Evolutionary conservation across 345 rosid genomes (phyloP), one percentile per base, ranked within the genome.

Genomic region (Hypericum perforatum): DNA sequence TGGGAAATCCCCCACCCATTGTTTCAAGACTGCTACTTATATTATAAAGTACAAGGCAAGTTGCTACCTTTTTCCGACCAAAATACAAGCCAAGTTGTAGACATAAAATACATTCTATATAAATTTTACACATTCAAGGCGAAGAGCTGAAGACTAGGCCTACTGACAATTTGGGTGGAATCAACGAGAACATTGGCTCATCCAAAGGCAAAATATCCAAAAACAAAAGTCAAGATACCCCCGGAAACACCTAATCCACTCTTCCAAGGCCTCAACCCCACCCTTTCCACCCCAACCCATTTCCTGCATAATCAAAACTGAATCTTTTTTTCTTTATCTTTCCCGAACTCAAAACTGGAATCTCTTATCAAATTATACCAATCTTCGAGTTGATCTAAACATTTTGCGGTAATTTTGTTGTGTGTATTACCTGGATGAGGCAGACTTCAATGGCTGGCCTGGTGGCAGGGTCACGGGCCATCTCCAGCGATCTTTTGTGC

Each of bases 391-490:
- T 22, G 1, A n/a, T n/a, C n/a, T n/a, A n/a, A n/a, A 4, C 32
- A 22, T 22, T 22, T 22, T 22, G 4, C 32, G 32, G 32, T 22
- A 22, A 22, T 22, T 22, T 22, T 22, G 32, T 4, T 4, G 4
- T 22, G 32, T 1, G 32, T 22, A 4, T 14, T 69, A 84, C 86
- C 82, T 67, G 81, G 51, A 64, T 74, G 12, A 70, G 82, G 44
- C 81, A 79, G 53, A 80, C 86, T 68, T 78, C 82, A 43, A 80
- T 73, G 2, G 84, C 84, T 22, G 82, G 86, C 52, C 84, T 63
- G 22, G 73, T 68, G 9, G 64, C 72, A 43, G 76, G 77, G 67
- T 74, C 58, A 43, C 50, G 70, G 14, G 86, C 91, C 70, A 48
- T 67, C 9, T 65, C 54, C 43, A 80, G 77, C 41, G 80, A 70